Evolutionary conservation across 2,329 filamentous ascomycete genomes (phyloP), one percentile per base, ranked within the genome.

Genomic region (Emydomyces testavorans): DNA sequence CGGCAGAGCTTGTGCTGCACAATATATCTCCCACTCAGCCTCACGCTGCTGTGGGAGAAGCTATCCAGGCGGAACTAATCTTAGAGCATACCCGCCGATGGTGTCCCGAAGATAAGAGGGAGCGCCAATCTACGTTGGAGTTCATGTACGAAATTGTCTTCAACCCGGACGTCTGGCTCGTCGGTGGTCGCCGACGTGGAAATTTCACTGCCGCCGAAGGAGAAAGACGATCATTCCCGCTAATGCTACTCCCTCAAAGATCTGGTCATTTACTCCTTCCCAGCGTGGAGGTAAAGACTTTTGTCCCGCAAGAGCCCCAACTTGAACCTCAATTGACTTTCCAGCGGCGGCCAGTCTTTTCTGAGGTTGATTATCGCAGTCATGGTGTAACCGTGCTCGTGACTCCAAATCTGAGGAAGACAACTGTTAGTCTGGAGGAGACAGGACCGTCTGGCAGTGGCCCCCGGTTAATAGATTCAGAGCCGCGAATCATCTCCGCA

Each of bases 61-160:
- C 68, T 52, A 66, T 75, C 40, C 55, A 65, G n/a, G 69, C 69
- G 2, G 66, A 71, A 49, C 58, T 75, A 10, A 57, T 58, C 31
- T 71, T 82, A 50, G 69, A 63, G 40, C 72, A 79, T 54, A 80
- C 77, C 0, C 70, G 74, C 24, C 66, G 66, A 37, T 81, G 79
- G 78, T 65, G 65, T 46, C 58, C 60, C 18, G 29, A 24, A 54
- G 49, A 52, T 55, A 18, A 52, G 56, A 34, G 60, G 60, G 38
- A 60, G 64, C 49, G 56, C 62, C 2, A 57, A 60, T 11, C 69
- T 71, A 0, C 72, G 78, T 70, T 88, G 1, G 80, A 88, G 53
- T 94, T 94, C 59, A 79, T 82, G 54, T 93, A 92, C 64, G 89
- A 94, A 56, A 73, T 96, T 18, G 78, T 79, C 11, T 82, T 82